Percentiles rank a stretch among this genome's conserved stretches.
phyloP scores from a whole-genome alignment of 2,329 filamentous ascomycete genomes.

The Sporothrix variecibatus region DNA sequence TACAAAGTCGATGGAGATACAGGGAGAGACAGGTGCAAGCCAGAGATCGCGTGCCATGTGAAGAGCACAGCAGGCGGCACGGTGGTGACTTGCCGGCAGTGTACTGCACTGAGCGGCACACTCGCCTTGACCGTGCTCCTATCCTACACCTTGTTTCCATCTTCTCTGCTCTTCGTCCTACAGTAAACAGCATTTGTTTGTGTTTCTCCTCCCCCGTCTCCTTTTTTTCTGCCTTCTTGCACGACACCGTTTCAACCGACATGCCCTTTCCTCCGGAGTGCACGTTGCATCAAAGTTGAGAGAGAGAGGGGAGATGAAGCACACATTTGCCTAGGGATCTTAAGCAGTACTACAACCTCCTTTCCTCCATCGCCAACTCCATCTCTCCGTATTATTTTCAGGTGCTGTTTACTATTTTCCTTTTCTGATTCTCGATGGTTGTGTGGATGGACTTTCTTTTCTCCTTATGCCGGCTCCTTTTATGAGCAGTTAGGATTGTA shows the following conservation, averaged over 20 bases:
- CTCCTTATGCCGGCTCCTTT: neutral
- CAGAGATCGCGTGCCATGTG: neutral
- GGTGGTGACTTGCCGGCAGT: too few relatives aligned
- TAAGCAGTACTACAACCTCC: neutral
- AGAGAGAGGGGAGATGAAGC: neutral
- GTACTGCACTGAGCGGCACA: neutral
- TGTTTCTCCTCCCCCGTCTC: neutral
- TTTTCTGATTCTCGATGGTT: neutral
- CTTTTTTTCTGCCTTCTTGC: neutral
- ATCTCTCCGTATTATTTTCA: neutral
- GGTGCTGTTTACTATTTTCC: neutral
- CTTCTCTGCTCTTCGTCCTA: neutral
- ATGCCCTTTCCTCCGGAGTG: neutral
- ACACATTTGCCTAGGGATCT: neutral
- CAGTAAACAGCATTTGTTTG: neutral
- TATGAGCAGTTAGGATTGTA: neutral
- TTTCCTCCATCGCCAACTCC: neutral
- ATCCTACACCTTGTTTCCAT: neutral
- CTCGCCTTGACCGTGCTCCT: neutral
- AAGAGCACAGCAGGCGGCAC: neutral
- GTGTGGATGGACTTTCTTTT: slow-evolving; percentile 12
- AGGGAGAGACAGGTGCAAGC: neutral
- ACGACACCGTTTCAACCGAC: neutral
- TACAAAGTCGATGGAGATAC: neutral
- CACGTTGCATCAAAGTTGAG: neutral